phyloP scores from a whole-genome alignment of 2,329 filamentous ascomycete genomes.

The Knufia fluminis region DNA sequence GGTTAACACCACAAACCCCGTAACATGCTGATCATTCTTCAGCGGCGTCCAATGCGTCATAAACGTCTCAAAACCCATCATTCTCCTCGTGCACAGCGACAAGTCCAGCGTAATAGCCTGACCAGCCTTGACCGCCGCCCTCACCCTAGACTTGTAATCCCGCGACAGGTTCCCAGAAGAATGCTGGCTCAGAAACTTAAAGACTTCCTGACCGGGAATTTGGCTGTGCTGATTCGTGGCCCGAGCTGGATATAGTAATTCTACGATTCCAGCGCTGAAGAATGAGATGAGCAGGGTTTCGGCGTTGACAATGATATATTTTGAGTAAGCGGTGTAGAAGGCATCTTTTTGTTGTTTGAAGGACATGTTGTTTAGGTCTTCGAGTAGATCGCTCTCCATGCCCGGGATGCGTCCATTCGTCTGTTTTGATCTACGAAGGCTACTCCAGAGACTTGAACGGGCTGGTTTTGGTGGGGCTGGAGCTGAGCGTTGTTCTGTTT shows the following conservation, averaged over 20 bases:
- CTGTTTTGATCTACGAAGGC: conserved; percentile 22
- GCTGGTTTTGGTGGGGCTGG: neutral
- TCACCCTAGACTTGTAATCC: conserved; percentile 38
- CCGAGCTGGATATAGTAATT: conserved; percentile 33
- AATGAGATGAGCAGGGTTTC: conserved; percentile 37
- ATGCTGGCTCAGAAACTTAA: conserved; percentile 45
- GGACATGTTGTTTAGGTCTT: conserved; percentile 28
- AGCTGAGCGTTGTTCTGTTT: conserved; percentile 19
- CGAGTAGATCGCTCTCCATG: conserved; percentile 35
- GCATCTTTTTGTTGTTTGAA: conserved; percentile 32
- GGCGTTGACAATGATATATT: conserved; percentile 34
- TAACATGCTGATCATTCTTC: conserved; percentile 31
- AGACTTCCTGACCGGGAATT: conserved; percentile 42
- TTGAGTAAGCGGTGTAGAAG: conserved; percentile 35
- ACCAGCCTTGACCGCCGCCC: conserved; percentile 28
- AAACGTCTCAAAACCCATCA: conserved; percentile 28
- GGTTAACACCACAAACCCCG: conserved; percentile 29
- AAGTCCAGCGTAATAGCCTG: conserved; percentile 25
- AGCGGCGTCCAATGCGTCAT: conserved; percentile 37
- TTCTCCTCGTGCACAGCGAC: conserved; percentile 24
- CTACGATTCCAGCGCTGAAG: conserved; percentile 40
- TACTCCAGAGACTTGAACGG: conserved; percentile 1
- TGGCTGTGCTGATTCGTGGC: conserved; percentile 18
- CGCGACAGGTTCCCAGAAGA: conserved; percentile 34
- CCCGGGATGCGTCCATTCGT: conserved; percentile 26